These are phyloP conservation scores for Naegleria fowleri DNA, from an alignment of 208 protist species.

Conservation along the genomic window DNA sequence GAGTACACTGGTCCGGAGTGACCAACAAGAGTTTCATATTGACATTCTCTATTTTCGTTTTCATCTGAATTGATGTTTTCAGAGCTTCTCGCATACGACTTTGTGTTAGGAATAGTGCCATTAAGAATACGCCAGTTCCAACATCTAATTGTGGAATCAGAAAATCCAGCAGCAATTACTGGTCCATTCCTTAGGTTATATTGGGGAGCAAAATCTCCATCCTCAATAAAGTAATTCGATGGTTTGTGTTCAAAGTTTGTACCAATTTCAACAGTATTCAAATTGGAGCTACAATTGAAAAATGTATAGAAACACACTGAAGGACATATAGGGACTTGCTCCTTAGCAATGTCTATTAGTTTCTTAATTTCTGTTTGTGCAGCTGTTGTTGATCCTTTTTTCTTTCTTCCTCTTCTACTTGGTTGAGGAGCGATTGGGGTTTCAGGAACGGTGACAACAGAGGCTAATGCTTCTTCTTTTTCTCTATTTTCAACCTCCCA, in stretches of 20 bases:
- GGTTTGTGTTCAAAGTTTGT: neutral
- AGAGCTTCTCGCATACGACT: neutral
- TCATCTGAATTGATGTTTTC: neutral
- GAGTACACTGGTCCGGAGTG: conserved; percentile 54
- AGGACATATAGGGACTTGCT: neutral
- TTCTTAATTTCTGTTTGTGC: neutral
- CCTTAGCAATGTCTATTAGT: neutral
- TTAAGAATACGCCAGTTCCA: conserved; percentile 11
- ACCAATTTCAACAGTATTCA: neutral
- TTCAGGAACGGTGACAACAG: neutral
- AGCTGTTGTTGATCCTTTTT: neutral
- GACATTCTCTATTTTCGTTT: conserved; percentile 20
- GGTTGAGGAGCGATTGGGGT: neutral
- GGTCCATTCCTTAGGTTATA: conserved; percentile 7
- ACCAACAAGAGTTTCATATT: conserved; percentile 36
- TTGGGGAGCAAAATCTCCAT: neutral
- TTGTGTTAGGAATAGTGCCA: neutral
- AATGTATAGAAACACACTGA: conserved; percentile 8
- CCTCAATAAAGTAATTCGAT: neutral
- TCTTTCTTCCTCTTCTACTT: conserved; percentile 4
- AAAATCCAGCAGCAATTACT: conserved; percentile 24
- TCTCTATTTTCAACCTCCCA: neutral
- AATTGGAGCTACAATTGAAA: conserved; percentile 2
- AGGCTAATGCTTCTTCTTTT: neutral
- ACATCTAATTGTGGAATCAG: conserved; percentile 30